Conservation (phyloP, 305 asterid genomes). For the Fraxinus velutina region DNA sequence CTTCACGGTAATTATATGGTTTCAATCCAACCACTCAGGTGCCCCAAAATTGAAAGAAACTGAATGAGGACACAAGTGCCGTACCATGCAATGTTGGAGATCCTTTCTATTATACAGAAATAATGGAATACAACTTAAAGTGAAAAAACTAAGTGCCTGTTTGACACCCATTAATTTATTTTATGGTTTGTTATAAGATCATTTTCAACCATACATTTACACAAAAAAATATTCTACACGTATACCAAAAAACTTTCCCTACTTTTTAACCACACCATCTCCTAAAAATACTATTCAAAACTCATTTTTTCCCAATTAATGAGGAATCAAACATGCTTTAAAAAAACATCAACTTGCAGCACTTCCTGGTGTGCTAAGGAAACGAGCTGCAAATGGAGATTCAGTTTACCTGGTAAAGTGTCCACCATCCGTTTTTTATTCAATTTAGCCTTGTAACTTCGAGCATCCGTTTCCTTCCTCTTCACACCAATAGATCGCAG, state of each 20-base stretch:
- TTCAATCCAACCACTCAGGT: background rate
- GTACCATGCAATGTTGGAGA: background rate
- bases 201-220: background rate
- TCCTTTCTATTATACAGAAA: background rate
- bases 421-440: constrained; percentile 13
- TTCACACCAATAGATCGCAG: constrained; percentile 39
- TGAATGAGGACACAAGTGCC: background rate
- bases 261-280: background rate
- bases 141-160: background rate
- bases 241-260: background rate
- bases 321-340: background rate
- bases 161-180: background rate
- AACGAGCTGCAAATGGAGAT: background rate
- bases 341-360: background rate
- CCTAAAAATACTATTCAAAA: background rate
- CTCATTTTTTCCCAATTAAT: background rate
- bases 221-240: background rate
- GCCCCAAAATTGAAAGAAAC: background rate
- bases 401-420: constrained; percentile 23
- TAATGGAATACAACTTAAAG: background rate
- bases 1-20: background rate
- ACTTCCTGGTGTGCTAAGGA: background rate
- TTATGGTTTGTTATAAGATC: background rate
- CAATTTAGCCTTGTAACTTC: constrained; percentile 24
- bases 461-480: constrained; percentile 37